Base-by-base conservation (phyloP, 139 green algal species). In the Chlamydomonas incerta region DNA sequence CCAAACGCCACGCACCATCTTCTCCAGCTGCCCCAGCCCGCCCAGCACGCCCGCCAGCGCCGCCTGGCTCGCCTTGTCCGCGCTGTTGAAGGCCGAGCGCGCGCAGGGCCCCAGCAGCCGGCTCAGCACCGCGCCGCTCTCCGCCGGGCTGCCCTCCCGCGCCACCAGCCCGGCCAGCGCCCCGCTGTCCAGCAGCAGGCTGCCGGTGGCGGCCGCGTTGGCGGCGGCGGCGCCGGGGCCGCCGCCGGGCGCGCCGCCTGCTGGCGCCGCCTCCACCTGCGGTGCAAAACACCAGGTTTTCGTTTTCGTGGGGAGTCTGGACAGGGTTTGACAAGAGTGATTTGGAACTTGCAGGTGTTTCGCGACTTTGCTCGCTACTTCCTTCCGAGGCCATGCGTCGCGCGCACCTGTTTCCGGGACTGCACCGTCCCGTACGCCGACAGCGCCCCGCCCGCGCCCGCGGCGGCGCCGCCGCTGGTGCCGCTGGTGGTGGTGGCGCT, bases 21-120 rank as follows among this genome's bases (percentile, higher is more conserved):
- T 88, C 29, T 88, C 84, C 52, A 88, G 74, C 84, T 88, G 84
- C 18, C 24, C 10, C 20, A 88, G 55, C 65, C 85, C 76, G 29
- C 70, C 62, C 29, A 90, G 58, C 65, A 90, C 47, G 35, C 85
- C 81, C 41, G 74, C 60, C 24, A 89, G 66, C 28, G 87, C 66
- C 65, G 73, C 52, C 80, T 86, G 80, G 50, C 34, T 86, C 33
- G 20, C 55, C 28, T 71, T 70, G 68, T 77, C 74, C 4, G 68
- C 65, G 3, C 62, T 80, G 35, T 73, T 83, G 21, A 74, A 75
- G 6, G 75, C 83, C 0, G 74, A 69, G 26, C 57, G 80, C 34
- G 81, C 29, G 37, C 81, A 84, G 46, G 88, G 87, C n/a, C 74
- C 69, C 71, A 87, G 81, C n/a, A 82, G 47, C 35, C 83, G 65